These are phyloP conservation scores for Annona cherimola DNA, from an alignment of 164 flowering plant species.

Conservation along the genomic window DNA sequence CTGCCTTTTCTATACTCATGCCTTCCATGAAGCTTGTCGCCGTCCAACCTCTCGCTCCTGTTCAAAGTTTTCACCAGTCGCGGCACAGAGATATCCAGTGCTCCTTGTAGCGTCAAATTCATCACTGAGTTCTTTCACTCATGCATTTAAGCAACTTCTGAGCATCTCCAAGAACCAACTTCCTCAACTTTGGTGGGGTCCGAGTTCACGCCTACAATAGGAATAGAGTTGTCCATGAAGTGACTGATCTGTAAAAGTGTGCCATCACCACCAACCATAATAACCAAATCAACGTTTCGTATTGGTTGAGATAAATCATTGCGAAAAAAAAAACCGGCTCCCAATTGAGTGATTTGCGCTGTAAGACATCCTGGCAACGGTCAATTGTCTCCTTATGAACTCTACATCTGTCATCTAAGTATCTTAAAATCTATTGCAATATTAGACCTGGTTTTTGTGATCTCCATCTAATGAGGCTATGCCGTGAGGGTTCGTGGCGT, in stretches of 20 bases:
- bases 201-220: constrained; percentile 89
- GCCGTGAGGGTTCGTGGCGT: no score
- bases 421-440: constrained; percentile 49
- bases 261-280: constrained; percentile 94
- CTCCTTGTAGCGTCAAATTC: no score
- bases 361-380: constrained; percentile 63
- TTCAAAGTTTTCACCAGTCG: no score
- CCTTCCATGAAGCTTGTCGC: constrained; percentile 60
- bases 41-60: constrained; percentile 69
- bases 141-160: background rate
- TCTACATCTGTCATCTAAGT: constrained; percentile 50
- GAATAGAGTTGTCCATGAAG: constrained; percentile 75
- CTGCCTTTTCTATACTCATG: constrained; percentile 64
- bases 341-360: constrained; percentile 59
- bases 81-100: no score
- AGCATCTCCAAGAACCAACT: constrained; percentile 30
- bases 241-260: constrained; percentile 91
- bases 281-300: constrained; percentile 71
- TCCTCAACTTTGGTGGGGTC: constrained; percentile 82
- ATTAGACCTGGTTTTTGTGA: no score
- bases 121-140: no score
- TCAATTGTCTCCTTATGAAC: constrained; percentile 72
- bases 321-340: constrained; percentile 46
- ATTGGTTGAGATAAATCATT: constrained; percentile 47
- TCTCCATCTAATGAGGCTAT: no score